Conservation (phyloP, 306 rosid species). For the Rosa rugosa region DNA sequence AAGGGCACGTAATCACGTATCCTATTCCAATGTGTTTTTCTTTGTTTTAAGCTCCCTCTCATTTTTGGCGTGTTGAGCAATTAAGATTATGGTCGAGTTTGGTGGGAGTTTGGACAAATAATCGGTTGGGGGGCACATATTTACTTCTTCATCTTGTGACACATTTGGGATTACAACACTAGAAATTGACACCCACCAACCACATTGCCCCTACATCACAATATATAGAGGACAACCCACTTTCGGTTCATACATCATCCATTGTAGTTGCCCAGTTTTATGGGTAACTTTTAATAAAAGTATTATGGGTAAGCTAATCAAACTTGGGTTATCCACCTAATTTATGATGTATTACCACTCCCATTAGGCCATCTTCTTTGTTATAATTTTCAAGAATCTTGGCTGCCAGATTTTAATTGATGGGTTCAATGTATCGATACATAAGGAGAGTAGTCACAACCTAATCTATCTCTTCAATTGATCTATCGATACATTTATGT, state of each 20-base stretch:
- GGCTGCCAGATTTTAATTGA: neutral
- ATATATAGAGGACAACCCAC: neutral
- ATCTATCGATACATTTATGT: too few species aligned
- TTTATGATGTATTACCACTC: too few species aligned
- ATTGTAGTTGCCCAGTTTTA: neutral
- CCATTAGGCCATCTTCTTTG: too few species aligned
- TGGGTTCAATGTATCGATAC: neutral
- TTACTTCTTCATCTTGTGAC: neutral
- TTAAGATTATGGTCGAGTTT: conserved; percentile 36
- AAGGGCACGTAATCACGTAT: neutral
- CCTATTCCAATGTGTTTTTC: neutral
- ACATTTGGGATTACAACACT: neutral
- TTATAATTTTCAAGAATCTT: too few species aligned
- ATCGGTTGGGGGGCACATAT: conserved; percentile 18
- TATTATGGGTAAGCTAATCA: neutral
- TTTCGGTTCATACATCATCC: neutral
- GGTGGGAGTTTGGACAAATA: conserved; percentile 63
- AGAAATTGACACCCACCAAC: neutral
- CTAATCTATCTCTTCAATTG: too few species aligned
- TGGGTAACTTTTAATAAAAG: neutral
- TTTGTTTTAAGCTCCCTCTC: conserved; percentile 3
- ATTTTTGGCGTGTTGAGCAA: conserved; percentile 10
- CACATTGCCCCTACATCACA: neutral
- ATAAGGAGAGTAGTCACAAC: too few species aligned
- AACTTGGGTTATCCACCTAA: neutral